Conservation (phyloP, 2,329 filamentous ascomycete species). For the Fusarium sp. region DNA sequence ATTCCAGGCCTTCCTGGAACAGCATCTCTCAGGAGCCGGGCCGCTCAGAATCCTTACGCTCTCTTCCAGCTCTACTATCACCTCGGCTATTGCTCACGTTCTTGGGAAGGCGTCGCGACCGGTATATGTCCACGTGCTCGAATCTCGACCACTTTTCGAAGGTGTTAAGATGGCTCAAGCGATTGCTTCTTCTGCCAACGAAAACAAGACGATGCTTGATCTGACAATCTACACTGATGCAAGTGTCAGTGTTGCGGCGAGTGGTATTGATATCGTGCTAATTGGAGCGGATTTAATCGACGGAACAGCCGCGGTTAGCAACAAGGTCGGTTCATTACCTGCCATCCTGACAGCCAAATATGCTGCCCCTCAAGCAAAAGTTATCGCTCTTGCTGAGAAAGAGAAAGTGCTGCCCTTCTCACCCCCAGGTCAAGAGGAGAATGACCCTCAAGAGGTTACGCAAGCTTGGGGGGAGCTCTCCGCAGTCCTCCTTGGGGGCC, state of each 20-base stretch:
- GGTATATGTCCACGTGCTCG: slow-evolving; percentile 70
- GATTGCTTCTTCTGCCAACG: slow-evolving; percentile 57
- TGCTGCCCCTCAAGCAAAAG: slow-evolving; percentile 58
- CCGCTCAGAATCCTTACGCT: slow-evolving; percentile 67
- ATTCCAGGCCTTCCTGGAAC: slow-evolving; percentile 52
- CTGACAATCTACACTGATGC: slow-evolving; percentile 70
- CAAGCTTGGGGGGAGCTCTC: slow-evolving; percentile 57
- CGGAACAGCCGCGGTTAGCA: slow-evolving; percentile 68
- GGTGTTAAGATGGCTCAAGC: slow-evolving; percentile 67
- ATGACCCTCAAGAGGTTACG: slow-evolving; percentile 64
- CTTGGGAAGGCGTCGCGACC: slow-evolving; percentile 51
- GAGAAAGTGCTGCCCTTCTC: slow-evolving; percentile 69
- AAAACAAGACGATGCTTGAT: slow-evolving; percentile 48
- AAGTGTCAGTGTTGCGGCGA: slow-evolving; percentile 65
- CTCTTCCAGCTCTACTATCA: slow-evolving; percentile 73
- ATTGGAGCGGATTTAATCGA: slow-evolving; percentile 75
- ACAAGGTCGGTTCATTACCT: slow-evolving; percentile 74
- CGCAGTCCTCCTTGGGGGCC: background rate
- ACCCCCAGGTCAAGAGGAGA: slow-evolving; percentile 59
- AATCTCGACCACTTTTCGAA: slow-evolving; percentile 76
- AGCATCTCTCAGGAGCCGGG: slow-evolving; percentile 36
- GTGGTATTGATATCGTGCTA: slow-evolving; percentile 67
- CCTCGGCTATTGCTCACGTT: slow-evolving; percentile 59
- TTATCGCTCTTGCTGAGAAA: slow-evolving; percentile 68
- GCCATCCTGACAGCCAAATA: slow-evolving; percentile 67